A percentile compares a stretch with the other conserved stretches of the same genome.
phyloP scores from a whole-genome alignment of 2,329 filamentous ascomycete genomes.

The Amphichorda felina region DNA sequence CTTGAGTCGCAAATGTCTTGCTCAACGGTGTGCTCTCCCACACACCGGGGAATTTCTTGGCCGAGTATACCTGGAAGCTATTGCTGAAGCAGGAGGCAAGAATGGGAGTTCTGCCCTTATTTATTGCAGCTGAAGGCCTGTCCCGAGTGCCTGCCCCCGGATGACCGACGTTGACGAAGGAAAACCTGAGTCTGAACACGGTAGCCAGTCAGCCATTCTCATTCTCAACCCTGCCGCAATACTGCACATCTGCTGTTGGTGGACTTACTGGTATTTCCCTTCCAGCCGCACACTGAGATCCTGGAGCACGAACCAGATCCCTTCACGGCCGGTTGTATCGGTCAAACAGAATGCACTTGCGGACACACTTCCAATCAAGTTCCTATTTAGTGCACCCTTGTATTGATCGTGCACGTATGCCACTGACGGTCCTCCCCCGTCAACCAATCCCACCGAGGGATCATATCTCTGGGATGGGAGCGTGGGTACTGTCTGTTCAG shows the following conservation, averaged over 20 bases:
- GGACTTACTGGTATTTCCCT: slow-evolving; percentile 67
- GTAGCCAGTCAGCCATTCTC: background rate
- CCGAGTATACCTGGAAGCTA: slow-evolving; percentile 84
- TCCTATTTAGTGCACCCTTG: slow-evolving; percentile 51
- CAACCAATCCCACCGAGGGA: background rate
- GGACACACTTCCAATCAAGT: slow-evolving; percentile 83
- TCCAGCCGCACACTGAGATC: slow-evolving; percentile 92
- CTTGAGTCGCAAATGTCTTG: slow-evolving; percentile 86
- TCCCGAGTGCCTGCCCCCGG: slow-evolving; percentile 20
- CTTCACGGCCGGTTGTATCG: slow-evolving; percentile 68
- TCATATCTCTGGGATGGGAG: slow-evolving; percentile 12
- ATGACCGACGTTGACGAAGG: slow-evolving; percentile 75
- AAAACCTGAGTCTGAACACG: slow-evolving; percentile 44
- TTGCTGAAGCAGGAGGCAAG: slow-evolving; percentile 81
- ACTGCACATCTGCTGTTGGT: background rate
- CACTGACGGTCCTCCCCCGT: background rate
- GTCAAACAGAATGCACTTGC: slow-evolving; percentile 79
- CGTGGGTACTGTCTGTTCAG: slow-evolving; percentile 13
- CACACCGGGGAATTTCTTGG: slow-evolving; percentile 96
- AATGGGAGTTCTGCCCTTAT: slow-evolving; percentile 66
- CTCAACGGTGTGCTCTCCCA: slow-evolving; percentile 87
- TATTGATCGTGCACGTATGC: slow-evolving; percentile 12
- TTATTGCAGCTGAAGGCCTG: slow-evolving; percentile 34
- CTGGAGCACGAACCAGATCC: slow-evolving; percentile 94
- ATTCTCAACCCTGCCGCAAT: background rate